Percentiles rank a stretch among this genome's conserved stretches.
These are phyloP conservation scores for Glarea lozoyensis DNA, from an alignment of 495 filamentous ascomycete genomes.

Conservation along the genomic window DNA sequence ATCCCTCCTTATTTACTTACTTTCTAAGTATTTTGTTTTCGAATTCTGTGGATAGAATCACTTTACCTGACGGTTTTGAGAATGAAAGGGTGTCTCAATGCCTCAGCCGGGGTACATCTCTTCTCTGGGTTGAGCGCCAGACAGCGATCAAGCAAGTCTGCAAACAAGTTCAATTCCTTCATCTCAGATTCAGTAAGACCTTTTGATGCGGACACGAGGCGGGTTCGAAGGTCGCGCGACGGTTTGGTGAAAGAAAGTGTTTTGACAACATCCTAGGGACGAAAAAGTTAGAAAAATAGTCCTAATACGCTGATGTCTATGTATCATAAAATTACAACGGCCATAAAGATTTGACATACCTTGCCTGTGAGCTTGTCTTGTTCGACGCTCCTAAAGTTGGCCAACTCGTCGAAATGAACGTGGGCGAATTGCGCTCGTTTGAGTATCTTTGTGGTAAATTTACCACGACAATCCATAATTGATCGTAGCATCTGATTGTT, in stretches of 20 bases:
- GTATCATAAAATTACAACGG: neutral
- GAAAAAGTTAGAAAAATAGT: conserved; percentile 2
- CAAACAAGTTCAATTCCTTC: conserved; percentile 71
- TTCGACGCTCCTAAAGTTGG: conserved; percentile 81
- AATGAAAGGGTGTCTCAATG: conserved; percentile 82
- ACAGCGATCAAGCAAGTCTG: conserved; percentile 80
- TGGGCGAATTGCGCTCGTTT: conserved; percentile 63
- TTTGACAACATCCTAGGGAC: conserved; percentile 49
- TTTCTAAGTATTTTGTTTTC: too few relatives aligned
- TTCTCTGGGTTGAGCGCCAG: conserved; percentile 89
- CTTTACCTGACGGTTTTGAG: conserved; percentile 19
- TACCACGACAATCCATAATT: conserved; percentile 94
- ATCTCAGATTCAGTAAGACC: conserved; percentile 65
- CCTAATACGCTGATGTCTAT: conserved; percentile 1
- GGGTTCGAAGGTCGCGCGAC: conserved; percentile 68
- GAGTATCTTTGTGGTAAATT: conserved; percentile 79
- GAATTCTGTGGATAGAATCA: too few relatives aligned
- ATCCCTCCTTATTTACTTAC: too few relatives aligned
- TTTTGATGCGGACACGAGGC: conserved; percentile 63
- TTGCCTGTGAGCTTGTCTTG: conserved; percentile 79
- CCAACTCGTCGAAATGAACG: conserved; percentile 78
- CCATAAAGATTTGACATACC: conserved; percentile 30
- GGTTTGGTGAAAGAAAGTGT: conserved; percentile 70
- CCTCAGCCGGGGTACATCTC: conserved; percentile 76
- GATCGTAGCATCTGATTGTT: conserved; percentile 97